These are phyloP conservation scores for Dryadomyces quercus-mongolicae DNA, from an alignment of 2,329 filamentous ascomycete species.

Conservation along the genomic window DNA sequence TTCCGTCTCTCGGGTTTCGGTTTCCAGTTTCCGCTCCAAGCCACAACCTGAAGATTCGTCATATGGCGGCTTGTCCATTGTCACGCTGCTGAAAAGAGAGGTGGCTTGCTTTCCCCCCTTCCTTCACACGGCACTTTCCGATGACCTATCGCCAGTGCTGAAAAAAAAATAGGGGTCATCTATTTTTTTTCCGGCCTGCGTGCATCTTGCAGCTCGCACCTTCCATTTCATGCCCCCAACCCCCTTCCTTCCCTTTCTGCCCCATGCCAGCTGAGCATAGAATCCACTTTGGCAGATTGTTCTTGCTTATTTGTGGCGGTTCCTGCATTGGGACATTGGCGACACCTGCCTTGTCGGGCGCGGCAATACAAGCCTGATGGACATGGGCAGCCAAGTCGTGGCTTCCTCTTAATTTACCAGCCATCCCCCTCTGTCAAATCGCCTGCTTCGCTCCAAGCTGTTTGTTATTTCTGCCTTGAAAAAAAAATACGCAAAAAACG, in stretches of 20 bases:
- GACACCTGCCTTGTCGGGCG: neutral
- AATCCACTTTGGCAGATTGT: neutral
- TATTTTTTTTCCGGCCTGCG: neutral
- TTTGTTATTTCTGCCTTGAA: neutral
- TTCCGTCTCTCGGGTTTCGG: too few species aligned
- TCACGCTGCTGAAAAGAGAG: neutral
- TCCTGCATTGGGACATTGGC: neutral
- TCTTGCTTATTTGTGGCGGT: neutral
- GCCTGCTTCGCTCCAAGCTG: neutral
- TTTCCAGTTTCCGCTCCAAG: too few species aligned
- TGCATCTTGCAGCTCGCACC: neutral
- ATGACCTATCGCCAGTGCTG: neutral
- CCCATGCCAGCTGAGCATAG: neutral
- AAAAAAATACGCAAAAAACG: neutral
- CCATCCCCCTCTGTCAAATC: neutral
- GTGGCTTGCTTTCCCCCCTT: neutral
- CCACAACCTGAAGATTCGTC: neutral
- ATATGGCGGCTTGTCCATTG: neutral
- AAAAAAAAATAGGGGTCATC: neutral
- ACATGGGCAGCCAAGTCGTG: neutral
- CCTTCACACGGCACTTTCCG: neutral
- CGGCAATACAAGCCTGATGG: neutral
- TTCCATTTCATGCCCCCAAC: neutral
- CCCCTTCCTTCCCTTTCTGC: neutral
- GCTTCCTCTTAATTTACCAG: neutral